Conservation (phyloP, 2,329 filamentous ascomycete species). For the Cytospora schulzeri region DNA sequence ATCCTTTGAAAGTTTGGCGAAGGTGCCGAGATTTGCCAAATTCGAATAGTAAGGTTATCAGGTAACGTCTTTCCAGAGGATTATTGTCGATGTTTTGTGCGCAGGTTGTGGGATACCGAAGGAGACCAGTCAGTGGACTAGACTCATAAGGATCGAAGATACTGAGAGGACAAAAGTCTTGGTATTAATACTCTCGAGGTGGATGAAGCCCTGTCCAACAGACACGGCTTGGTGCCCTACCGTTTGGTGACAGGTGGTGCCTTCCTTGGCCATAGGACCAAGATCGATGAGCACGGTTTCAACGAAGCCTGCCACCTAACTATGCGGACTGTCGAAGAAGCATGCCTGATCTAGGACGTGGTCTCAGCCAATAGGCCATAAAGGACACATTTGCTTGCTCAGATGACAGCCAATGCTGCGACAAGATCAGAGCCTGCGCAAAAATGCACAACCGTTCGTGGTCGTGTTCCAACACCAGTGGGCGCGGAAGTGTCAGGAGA, state of each 20-base stretch:
- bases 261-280: not conserved
- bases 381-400: not conserved
- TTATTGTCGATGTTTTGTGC: not conserved
- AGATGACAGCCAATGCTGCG: not conserved
- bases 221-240: not conserved
- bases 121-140: not conserved
- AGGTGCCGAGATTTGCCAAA: not conserved
- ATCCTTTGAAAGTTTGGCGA: not conserved
- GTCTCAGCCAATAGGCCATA: not conserved
- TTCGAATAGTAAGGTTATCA: not conserved
- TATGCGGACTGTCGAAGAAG: too few species aligned
- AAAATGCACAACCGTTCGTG: not conserved
- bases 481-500: not conserved
- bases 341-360: not conserved
- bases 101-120: not conserved
- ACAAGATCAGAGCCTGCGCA: not conserved
- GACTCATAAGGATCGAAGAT: not conserved
- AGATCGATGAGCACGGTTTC: not conserved
- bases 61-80: not conserved
- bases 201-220: not conserved
- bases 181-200: not conserved
- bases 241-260: not conserved
- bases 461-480: not conserved
- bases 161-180: not conserved
- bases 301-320: not conserved